Evolutionary conservation across 2,329 filamentous ascomycete genomes (phyloP).

Genomic region (Pseudomassariella vexata): DNA sequence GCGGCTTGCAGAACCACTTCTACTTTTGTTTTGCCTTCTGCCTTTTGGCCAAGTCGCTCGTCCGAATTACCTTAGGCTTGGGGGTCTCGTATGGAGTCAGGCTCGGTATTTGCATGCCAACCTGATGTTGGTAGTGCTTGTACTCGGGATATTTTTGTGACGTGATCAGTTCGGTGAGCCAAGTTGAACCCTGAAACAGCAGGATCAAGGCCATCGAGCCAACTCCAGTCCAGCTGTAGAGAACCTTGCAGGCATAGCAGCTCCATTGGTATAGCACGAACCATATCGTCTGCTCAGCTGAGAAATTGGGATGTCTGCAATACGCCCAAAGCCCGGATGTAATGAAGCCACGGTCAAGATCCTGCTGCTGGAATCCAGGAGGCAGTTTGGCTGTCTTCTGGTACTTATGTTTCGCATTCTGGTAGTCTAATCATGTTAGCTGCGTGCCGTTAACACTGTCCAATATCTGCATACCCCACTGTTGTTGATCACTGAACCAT

Average conservation of each 20-base stretch:
- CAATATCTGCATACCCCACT: no score
- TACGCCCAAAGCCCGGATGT: constrained; percentile 80
- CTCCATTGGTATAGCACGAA: constrained; percentile 83
- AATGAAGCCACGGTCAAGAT: constrained; percentile 86
- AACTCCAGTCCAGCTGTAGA: constrained; percentile 72
- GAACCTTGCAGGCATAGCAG: constrained; percentile 63
- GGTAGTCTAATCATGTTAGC: constrained; percentile 53
- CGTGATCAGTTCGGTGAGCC: constrained; percentile 79
- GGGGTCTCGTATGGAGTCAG: constrained; percentile 37
- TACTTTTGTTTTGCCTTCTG: constrained; percentile 35
- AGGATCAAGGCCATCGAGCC: constrained; percentile 66
- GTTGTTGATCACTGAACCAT: constrained; percentile 83
- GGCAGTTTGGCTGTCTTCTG: constrained; percentile 67
- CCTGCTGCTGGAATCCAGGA: constrained; percentile 56
- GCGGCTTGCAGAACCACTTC: no score
- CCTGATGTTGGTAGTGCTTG: constrained; percentile 71
- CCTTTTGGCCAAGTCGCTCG: constrained; percentile 43
- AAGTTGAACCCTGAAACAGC: constrained; percentile 86
- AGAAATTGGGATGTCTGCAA: constrained; percentile 91
- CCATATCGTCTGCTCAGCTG: constrained; percentile 89
- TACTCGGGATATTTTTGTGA: constrained; percentile 85
- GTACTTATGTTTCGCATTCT: constrained; percentile 74
- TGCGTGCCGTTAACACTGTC: background rate
- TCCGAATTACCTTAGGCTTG: constrained; percentile 34
- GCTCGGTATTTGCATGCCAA: constrained; percentile 77